Conservation (phyloP, 805 yeast genomes). For the Yamadazyma kitorensis region DNA sequence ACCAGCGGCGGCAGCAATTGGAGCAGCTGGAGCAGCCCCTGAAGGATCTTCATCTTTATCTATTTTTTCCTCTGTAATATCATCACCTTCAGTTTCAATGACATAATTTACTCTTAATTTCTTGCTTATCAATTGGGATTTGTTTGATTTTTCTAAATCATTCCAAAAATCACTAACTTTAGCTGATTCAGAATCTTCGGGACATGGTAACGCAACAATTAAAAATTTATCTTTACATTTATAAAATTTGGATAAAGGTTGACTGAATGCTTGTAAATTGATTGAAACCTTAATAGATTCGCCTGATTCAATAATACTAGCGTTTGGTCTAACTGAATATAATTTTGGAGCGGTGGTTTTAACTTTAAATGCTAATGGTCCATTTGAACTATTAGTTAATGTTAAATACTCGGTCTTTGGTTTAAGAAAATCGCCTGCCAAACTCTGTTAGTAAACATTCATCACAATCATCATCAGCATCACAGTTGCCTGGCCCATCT, state of each 20-base stretch:
- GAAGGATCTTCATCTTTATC: constrained; percentile 4
- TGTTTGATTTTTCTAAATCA: constrained; percentile 59
- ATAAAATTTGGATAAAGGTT: constrained; percentile 69
- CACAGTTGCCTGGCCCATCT: too few species aligned
- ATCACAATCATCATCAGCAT: too few species aligned
- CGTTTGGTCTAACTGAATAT: constrained; percentile 95
- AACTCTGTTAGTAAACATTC: constrained; percentile 3
- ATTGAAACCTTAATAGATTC: constrained; percentile 70
- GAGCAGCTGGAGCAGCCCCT: constrained; percentile 2
- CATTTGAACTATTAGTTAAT: constrained; percentile 53
- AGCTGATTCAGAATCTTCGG: constrained; percentile 52
- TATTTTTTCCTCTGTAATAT: constrained; percentile 6
- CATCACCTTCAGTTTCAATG: constrained; percentile 23
- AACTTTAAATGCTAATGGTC: constrained; percentile 84
- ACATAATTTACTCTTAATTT: constrained; percentile 63
- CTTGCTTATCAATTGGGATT: constrained; percentile 55
- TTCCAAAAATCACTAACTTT: constrained; percentile 73
- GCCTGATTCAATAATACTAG: constrained; percentile 77
- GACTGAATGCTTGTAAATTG: constrained; percentile 78
- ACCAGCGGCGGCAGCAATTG: constrained; percentile 14
- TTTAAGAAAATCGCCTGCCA: constrained; percentile 73
- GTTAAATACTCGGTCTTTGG: constrained; percentile 63
- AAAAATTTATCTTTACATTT: constrained; percentile 91
- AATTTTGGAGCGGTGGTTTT: constrained; percentile 97
- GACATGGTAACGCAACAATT: constrained; percentile 80